phyloP scores from a whole-genome alignment of 331 rosid species.

The Arachis monticola region DNA sequence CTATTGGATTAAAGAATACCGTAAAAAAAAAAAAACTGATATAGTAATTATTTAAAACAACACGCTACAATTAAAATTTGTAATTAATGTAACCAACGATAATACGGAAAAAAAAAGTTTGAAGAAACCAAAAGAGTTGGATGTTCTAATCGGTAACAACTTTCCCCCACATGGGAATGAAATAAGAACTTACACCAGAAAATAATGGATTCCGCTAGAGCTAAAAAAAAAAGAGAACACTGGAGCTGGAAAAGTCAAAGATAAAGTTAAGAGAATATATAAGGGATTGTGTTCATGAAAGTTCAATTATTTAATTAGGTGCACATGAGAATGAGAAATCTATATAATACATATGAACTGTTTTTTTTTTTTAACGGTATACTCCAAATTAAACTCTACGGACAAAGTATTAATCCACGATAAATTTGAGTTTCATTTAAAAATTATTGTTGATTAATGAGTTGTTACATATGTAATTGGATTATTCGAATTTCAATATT shows the following conservation, averaged over 20 bases:
- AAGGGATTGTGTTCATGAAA: conserved; percentile 49
- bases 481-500: too few relatives aligned
- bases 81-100: not conserved
- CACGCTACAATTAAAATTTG: not conserved
- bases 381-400: too few relatives aligned
- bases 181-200: conserved; percentile 6
- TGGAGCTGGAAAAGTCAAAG: conserved; percentile 36
- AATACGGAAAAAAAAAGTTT: not conserved
- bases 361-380: too few relatives aligned
- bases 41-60: not conserved
- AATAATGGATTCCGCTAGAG: not conserved
- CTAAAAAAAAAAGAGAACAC: not conserved
- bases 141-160: not conserved
- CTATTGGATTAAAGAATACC: too few relatives aligned
- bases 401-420: too few relatives aligned
- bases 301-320: conserved; percentile 42
- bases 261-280: conserved; percentile 5
- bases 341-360: too few relatives aligned
- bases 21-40: not conserved
- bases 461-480: too few relatives aligned
- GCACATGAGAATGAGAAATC: conserved; percentile 3
- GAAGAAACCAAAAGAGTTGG: not conserved
- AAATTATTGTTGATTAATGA: too few relatives aligned
- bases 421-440: too few relatives aligned
- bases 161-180: conserved; percentile 19